Conservation (phyloP, 805 yeast genomes). For the Kluyveromyces dobzhanskii region DNA sequence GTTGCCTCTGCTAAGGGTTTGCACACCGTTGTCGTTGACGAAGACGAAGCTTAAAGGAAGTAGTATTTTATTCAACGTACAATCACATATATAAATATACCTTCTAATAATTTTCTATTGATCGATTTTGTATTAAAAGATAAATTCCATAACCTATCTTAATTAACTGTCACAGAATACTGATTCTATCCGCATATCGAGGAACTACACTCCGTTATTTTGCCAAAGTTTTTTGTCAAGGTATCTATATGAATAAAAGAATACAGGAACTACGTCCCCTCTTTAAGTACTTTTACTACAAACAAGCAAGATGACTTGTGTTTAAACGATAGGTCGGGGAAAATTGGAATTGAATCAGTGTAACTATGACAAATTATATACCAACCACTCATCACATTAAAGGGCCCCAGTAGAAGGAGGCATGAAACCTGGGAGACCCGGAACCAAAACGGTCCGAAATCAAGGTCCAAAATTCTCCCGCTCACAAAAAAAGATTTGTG, state of each 20-base stretch:
- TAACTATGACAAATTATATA: conserved; percentile 66
- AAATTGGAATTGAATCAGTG: conserved; percentile 44
- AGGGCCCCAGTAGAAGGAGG: conserved; percentile 25
- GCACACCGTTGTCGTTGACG: conserved; percentile 94
- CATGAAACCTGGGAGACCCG: conserved; percentile 4
- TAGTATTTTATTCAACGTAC: conserved; percentile 8
- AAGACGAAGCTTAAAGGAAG: conserved; percentile 44
- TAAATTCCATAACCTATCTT: too few relatives aligned
- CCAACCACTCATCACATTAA: conserved; percentile 57
- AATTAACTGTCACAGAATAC: too few relatives aligned
- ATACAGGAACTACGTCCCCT: too few relatives aligned
- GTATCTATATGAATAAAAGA: too few relatives aligned
- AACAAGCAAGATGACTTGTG: background rate
- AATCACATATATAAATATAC: conserved; percentile 1
- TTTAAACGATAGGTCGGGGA: background rate
- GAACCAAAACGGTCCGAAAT: conserved; percentile 17
- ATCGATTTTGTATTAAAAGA: conserved; percentile 1
- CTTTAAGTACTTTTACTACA: conserved; percentile 1
- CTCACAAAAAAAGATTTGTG: conserved; percentile 3
- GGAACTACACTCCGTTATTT: too few relatives aligned
- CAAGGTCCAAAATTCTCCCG: conserved; percentile 3
- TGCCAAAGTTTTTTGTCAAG: too few relatives aligned
- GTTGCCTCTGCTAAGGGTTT: conserved; percentile 96
- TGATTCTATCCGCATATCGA: too few relatives aligned
- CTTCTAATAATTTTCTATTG: conserved; percentile 3